Percentiles rank a stretch among this genome's conserved stretches.
phyloP scores from a whole-genome alignment of 306 rosid species.

The Citrullus mucosospermus region DNA sequence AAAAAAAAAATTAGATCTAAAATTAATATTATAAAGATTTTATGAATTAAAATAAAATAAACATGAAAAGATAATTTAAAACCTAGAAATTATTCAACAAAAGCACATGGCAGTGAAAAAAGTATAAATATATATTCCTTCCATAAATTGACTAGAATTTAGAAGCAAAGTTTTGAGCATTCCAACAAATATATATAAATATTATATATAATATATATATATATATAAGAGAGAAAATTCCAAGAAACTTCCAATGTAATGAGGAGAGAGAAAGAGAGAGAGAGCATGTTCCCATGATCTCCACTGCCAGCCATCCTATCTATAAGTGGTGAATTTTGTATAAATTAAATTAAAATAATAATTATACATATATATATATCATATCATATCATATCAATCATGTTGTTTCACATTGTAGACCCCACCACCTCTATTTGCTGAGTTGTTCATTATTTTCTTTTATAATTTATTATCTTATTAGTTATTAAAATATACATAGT shows the following conservation, averaged over 20 bases:
- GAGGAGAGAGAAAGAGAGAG: background rate
- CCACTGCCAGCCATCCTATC: background rate
- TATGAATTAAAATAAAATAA: too few species aligned
- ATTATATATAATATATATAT: too few species aligned
- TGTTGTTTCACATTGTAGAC: background rate
- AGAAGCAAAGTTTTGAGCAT: background rate
- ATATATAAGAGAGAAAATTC: background rate
- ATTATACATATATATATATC: too few species aligned
- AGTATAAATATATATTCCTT: too few species aligned
- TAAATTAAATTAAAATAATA: too few species aligned
- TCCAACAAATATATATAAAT: background rate
- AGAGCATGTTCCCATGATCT: conserved; percentile 1
- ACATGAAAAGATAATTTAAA: too few species aligned
- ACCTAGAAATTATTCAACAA: too few species aligned
- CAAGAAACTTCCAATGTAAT: background rate
- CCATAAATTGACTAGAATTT: background rate
- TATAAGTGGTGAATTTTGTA: background rate
- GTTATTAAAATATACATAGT: background rate
- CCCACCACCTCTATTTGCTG: background rate
- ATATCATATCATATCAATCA: background rate
- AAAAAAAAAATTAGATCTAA: too few species aligned
- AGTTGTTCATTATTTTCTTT: background rate
- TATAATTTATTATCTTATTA: background rate
- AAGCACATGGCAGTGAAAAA: too few species aligned
- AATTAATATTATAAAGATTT: too few species aligned